These are phyloP conservation scores for Entonaema liquescens DNA, from an alignment of 495 filamentous ascomycete species.

Conservation along the genomic window DNA sequence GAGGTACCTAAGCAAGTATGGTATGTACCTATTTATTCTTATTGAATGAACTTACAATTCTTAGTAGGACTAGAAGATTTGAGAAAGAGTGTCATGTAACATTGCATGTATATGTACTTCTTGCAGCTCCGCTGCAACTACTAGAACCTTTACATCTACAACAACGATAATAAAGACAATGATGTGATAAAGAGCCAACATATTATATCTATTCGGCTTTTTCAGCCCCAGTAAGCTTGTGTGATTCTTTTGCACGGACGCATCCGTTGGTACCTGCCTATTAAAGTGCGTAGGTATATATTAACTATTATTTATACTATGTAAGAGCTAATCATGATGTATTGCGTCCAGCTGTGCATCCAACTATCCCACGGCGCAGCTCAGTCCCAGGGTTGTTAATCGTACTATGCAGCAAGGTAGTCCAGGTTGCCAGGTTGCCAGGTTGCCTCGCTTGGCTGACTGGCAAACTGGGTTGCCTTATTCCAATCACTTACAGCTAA, in stretches of 20 bases:
- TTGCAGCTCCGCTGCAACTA: too few species aligned
- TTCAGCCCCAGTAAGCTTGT: neutral
- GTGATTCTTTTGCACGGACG: neutral
- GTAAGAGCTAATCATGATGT: neutral
- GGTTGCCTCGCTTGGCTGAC: conserved; percentile 21
- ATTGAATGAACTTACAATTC: too few species aligned
- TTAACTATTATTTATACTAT: neutral
- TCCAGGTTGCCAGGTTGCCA: too few species aligned
- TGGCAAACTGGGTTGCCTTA: conserved; percentile 24
- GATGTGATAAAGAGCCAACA: too few species aligned
- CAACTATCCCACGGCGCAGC: neutral
- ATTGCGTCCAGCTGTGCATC: neutral
- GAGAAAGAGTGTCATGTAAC: too few species aligned
- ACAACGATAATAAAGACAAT: too few species aligned
- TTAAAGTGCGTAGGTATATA: neutral
- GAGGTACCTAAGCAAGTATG: neutral
- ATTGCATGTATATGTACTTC: too few species aligned
- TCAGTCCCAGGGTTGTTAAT: neutral
- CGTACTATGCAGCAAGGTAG: conserved; percentile 6
- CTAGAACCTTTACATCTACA: too few species aligned
- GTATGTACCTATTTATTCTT: neutral
- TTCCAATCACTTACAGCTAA: neutral
- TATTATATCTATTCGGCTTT: neutral
- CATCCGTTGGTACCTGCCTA: neutral
- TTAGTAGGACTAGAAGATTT: too few species aligned